Percentiles rank a stretch among this genome's conserved stretches.
Evolutionary conservation across 768 basidiomycete genomes (phyloP).

Genomic region (Phaffia australis): DNA sequence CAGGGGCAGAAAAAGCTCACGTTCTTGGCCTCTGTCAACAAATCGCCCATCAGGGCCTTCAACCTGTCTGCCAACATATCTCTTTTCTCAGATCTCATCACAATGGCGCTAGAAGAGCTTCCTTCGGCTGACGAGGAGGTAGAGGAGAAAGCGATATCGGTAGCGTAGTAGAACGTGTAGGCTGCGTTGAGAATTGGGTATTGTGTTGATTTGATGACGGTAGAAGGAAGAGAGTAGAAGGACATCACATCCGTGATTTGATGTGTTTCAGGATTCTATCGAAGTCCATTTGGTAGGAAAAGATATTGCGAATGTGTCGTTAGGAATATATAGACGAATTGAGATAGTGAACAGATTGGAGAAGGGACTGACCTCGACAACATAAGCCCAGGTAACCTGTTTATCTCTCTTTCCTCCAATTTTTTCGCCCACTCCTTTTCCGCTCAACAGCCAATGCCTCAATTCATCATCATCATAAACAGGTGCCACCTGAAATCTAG

Average conservation of each 20-base stretch:
- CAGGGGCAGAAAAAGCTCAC: slow-evolving; percentile 31
- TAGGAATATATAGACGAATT: background rate
- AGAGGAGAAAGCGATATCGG: slow-evolving; percentile 53
- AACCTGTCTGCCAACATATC: slow-evolving; percentile 58
- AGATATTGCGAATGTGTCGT: background rate
- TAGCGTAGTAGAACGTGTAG: slow-evolving; percentile 92
- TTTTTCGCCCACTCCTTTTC: slow-evolving; percentile 54
- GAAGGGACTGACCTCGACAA: slow-evolving; percentile 62
- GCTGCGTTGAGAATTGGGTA: slow-evolving; percentile 73
- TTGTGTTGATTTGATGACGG: slow-evolving; percentile 67
- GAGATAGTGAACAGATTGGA: background rate
- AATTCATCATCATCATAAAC: slow-evolving; percentile 65
- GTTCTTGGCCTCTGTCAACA: slow-evolving; percentile 65
- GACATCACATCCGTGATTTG: slow-evolving; percentile 91
- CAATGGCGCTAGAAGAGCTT: slow-evolving; percentile 14
- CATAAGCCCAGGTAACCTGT: slow-evolving; percentile 71
- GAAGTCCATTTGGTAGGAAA: slow-evolving; percentile 4
- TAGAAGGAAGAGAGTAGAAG: slow-evolving; percentile 92
- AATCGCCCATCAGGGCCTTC: slow-evolving; percentile 61
- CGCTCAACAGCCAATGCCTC: slow-evolving; percentile 77
- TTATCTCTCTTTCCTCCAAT: slow-evolving; percentile 39
- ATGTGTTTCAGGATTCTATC: slow-evolving; percentile 66
- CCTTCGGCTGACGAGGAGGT: slow-evolving; percentile 17
- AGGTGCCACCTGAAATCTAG: slow-evolving; percentile 72
- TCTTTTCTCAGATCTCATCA: slow-evolving; percentile 32